Base-by-base conservation (phyloP, 1,284 basidiomycete species). In the Bjerkandera adusta region DNA sequence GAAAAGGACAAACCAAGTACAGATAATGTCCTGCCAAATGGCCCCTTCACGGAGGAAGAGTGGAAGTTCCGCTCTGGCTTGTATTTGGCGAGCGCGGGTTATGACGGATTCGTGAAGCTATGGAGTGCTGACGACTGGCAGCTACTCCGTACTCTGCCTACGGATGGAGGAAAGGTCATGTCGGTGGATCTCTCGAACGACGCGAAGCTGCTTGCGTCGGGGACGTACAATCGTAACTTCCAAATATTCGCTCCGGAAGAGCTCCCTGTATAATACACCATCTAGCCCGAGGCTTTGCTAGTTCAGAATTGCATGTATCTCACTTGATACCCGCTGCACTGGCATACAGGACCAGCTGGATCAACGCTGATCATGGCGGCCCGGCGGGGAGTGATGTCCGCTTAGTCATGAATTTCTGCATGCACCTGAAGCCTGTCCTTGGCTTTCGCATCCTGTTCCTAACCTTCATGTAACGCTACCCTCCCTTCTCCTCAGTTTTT, bases 91-190 rank as follows among this genome's bases (percentile, higher is more conserved):
- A 94, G 91, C 50, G 79, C 90, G 1, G 96, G 96, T 1, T 99
- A 98, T 66, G 97, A 99, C 64, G 92, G 93, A 1, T 81, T 89
- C 49, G 92, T 99, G 55, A 93, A 97, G 63, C 63, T 99, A 37
- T 99, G 97, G 97, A 92, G 88, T 55, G 92, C 96, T 21, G 97
- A 99, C 64, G 97, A 99, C 63, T 99, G 97, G 96, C 92, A 93
- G 59, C 72, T 96, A 27, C 74, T 97, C 37, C 79, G 86, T 51
- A 89, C 89, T 38, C 75, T 99, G 51, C 85, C 90, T 26, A 95
- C 93, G 12, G 96, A 98, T 63, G 88, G 90, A 5, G 94, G 94
- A 27, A 98, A 98, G 67, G 94, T 98, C 49, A 99, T 99, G 97
- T 93, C 90, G 27, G 93, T 96, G 25, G 97, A 99, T 65, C 75